Conservation (phyloP, 2,329 filamentous ascomycete genomes). For the Aspergillus brunneoviolaceus region DNA sequence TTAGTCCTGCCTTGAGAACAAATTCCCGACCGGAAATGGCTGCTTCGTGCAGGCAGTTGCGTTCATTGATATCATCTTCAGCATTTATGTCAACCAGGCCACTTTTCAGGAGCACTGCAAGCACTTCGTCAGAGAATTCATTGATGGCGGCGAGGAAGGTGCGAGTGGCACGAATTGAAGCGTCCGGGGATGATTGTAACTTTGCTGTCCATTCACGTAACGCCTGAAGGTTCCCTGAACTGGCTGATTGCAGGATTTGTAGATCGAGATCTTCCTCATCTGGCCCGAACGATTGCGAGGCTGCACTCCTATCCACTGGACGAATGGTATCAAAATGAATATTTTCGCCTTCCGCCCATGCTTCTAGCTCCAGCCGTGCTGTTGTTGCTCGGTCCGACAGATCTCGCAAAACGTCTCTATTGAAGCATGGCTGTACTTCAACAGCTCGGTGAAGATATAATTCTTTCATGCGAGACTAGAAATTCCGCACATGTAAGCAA, state of each 20-base stretch:
- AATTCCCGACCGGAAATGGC: constrained; percentile 85
- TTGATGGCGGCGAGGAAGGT: constrained; percentile 89
- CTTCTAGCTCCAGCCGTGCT: constrained; percentile 89
- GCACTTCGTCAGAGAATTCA: constrained; percentile 74
- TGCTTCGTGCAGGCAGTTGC: constrained; percentile 95
- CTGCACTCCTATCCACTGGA: constrained; percentile 39
- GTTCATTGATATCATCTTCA: constrained; percentile 95
- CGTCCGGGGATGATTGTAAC: constrained; percentile 61
- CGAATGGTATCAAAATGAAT: constrained; percentile 69
- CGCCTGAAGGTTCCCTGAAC: constrained; percentile 73
- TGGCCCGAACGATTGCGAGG: constrained; percentile 55
- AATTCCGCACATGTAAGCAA: constrained; percentile 32
- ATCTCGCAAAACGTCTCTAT: constrained; percentile 93
- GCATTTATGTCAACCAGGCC: constrained; percentile 84
- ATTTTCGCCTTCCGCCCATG: constrained; percentile 95
- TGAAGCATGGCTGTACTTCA: constrained; percentile 97
- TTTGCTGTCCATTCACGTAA: constrained; percentile 79
- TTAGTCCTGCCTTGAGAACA: constrained; percentile 74
- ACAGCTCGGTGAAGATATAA: constrained; percentile 93
- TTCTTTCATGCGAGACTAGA: constrained; percentile 88
- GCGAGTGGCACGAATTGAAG: constrained; percentile 75
- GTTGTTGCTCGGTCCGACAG: constrained; percentile 96
- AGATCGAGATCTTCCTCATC: constrained; percentile 90
- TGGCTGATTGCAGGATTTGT: constrained; percentile 79
- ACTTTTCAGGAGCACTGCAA: constrained; percentile 76